phyloP scores from a whole-genome alignment of 345 rosid genomes.

The Populus euphratica region DNA sequence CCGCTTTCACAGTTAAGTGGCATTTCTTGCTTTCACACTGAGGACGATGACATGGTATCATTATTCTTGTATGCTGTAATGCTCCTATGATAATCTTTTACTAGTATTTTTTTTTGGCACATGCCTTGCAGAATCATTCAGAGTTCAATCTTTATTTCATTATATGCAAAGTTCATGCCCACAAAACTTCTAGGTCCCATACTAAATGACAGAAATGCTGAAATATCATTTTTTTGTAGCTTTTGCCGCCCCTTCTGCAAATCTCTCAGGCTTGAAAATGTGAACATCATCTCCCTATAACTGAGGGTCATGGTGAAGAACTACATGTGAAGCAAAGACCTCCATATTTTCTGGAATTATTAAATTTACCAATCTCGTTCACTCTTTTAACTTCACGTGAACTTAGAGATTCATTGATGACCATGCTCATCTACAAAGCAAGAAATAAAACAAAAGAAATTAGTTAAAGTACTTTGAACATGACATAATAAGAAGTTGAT shows the following conservation, averaged over 20 bases:
- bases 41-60: too few relatives aligned
- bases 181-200: constrained; percentile 41
- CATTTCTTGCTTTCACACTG: too few relatives aligned
- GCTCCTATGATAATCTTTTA: too few relatives aligned
- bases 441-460: neutral
- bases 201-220: constrained; percentile 37
- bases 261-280: constrained; percentile 46
- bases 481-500: neutral
- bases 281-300: constrained; percentile 43
- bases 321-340: constrained; percentile 3
- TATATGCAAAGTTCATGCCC: constrained; percentile 35
- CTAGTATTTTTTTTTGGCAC: too few relatives aligned
- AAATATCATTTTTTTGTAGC: constrained; percentile 35
- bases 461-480: too few relatives aligned
- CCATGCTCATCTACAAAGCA: constrained; percentile 28
- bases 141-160: constrained; percentile 38
- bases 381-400: constrained; percentile 20
- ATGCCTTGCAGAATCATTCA: constrained; percentile 40
- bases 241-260: constrained; percentile 38
- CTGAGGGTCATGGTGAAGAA: constrained; percentile 33
- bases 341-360: constrained; percentile 24
- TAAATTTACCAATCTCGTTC: constrained; percentile 29
- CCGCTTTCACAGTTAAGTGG: too few relatives aligned
- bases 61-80: too few relatives aligned
- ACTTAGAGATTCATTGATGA: constrained; percentile 34